Conservation (phyloP, 73 alveolate species). For the Uronychia binucleata region DNA sequence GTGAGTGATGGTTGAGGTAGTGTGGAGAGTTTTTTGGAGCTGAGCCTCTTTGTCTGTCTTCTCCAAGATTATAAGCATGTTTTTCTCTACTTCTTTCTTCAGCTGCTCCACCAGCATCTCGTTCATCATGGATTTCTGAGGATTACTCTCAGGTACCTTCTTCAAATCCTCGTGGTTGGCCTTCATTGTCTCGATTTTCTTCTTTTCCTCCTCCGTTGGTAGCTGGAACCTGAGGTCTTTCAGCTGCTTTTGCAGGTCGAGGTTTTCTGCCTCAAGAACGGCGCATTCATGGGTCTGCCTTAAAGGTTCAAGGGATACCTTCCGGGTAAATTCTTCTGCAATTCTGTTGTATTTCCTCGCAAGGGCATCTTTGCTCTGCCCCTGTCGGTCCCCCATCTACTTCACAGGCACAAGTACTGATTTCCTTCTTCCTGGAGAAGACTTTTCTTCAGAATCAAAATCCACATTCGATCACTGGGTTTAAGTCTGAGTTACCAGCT, state of each 20-base stretch:
- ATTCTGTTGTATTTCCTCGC: background rate
- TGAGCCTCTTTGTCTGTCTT: background rate
- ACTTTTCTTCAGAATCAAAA: background rate
- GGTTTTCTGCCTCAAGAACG: background rate
- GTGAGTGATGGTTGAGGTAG: no score
- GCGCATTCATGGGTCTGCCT: background rate
- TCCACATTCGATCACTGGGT: background rate
- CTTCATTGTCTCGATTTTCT: background rate
- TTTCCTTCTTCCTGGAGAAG: background rate
- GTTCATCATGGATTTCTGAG: background rate
- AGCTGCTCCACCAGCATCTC: background rate
- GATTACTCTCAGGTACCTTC: background rate
- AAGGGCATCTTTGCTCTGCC: background rate
- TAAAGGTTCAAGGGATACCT: background rate
- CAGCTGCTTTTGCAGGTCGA: background rate
- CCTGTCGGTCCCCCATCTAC: background rate
- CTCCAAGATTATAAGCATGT: background rate
- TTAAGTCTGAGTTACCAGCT: background rate
- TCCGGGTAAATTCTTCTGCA: background rate
- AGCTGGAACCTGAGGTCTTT: background rate
- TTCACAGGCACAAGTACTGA: no score
- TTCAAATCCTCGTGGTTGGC: background rate
- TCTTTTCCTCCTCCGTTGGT: background rate
- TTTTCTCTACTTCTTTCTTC: background rate
- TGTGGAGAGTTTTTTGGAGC: background rate